phyloP scores from a whole-genome alignment of 139 green algal genomes.

The Haematococcus lacustris region DNA sequence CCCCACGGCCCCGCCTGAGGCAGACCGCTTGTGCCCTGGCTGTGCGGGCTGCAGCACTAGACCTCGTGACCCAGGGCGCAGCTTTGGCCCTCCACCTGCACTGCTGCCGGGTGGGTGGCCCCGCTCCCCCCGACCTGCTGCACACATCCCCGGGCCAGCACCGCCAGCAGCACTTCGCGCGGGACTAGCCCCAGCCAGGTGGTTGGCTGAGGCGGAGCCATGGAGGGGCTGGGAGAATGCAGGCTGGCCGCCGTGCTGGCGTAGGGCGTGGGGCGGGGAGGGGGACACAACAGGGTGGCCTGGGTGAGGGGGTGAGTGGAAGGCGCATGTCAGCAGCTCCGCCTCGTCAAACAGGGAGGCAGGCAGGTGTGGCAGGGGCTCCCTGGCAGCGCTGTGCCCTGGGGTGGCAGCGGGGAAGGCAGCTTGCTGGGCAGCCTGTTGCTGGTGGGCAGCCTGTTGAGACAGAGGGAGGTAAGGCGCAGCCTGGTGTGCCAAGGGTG shows the following conservation, averaged over 20 bases:
- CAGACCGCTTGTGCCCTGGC: not conserved
- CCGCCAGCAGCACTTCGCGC: too few relatives aligned
- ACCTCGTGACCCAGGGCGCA: not conserved
- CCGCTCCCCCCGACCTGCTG: not conserved
- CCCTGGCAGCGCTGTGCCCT: not conserved
- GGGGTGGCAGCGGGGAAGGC: not conserved
- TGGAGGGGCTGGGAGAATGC: not conserved
- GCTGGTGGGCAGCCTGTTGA: not conserved
- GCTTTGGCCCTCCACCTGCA: too few relatives aligned
- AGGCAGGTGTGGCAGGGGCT: constrained; percentile 18
- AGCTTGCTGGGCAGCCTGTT: not conserved
- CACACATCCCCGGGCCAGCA: not conserved
- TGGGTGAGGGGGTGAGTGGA: not conserved
- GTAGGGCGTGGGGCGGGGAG: too few relatives aligned
- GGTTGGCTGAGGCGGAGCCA: too few relatives aligned
- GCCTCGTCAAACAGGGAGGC: constrained; percentile 22
- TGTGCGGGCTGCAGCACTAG: not conserved
- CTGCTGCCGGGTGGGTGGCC: not conserved
- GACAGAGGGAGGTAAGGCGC: not conserved
- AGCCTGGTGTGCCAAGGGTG: not conserved
- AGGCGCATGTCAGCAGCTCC: not conserved
- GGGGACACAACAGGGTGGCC: not conserved
- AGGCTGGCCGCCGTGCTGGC: not conserved
- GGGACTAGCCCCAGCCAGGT: not conserved
- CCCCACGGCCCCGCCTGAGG: not conserved